Evolutionary conservation across 2,329 filamentous ascomycete genomes (phyloP), one percentile per base, ranked within the genome.

Genomic region (Huntiella bhutanensis): DNA sequence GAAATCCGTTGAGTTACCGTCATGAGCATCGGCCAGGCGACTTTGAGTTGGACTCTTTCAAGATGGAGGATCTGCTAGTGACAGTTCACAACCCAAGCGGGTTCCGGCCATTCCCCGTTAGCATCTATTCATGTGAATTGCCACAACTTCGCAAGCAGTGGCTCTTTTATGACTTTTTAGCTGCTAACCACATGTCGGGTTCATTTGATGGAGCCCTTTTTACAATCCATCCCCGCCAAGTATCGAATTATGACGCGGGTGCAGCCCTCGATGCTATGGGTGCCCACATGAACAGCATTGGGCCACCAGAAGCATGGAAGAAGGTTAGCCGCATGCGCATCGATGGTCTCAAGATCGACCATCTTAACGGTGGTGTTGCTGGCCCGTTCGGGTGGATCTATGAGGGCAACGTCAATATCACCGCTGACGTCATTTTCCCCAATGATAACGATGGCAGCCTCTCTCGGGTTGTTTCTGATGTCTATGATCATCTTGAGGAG

Each of bases 321-420:
- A 96, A 95, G 61, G 87, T 94, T 53, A 94, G 80, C 57, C 75
- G 91, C 17, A 75, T 96, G 49, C 77, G 91, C 4, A 92, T 98
- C 49, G 91, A 98, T 57, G 86, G 81, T 0, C 70, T 98, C 7
- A 93, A 81, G 58, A 95, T 98, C 46, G 91, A 96, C 55, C 91
- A 98, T 59, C 70, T 98, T 7, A 98, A 98, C 58, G 77, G 86
- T 37, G 87, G 87, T 17, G 85, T 94, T 13, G 78, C 91, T 51
- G 91, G 91, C 0, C 87, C 88, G 0, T 95, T 98, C 60, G 87
- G 85, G 3, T 98, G 91, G 91, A 98, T 98, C 45, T 82, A 92
- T 53, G 85, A 96, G 62, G 91, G 91, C 33, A 93, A 91, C 52
- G 86, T 98, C 36, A 91, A 98, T 58, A 94, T 98, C 51, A 79